Evolutionary conservation across 805 yeast genomes (phyloP).

Genomic region (Metschnikowia santaceciliae): DNA sequence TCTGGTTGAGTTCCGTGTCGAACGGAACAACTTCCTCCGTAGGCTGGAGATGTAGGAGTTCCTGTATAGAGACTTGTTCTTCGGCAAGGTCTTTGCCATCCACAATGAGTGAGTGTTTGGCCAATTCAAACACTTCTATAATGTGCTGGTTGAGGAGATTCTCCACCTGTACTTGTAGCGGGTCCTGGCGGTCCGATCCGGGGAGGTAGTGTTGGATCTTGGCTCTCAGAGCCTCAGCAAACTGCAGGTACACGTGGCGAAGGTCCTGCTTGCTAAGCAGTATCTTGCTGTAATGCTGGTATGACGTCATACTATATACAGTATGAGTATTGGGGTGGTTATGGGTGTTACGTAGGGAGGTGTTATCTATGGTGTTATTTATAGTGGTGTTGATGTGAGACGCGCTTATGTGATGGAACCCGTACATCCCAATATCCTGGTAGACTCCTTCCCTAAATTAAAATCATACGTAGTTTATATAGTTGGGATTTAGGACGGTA

Average conservation of each 20-base stretch:
- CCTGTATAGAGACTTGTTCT: slow-evolving; percentile 19
- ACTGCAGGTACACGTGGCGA: slow-evolving; percentile 42
- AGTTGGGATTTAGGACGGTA: no score
- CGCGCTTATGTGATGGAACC: background rate
- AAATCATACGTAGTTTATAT: no score
- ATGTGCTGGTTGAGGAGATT: slow-evolving; percentile 44
- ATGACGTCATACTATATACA: slow-evolving; percentile 16
- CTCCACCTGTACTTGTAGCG: slow-evolving; percentile 43
- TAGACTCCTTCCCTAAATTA: no score
- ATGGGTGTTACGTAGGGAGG: background rate
- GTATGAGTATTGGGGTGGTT: background rate
- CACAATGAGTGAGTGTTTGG: slow-evolving; percentile 51
- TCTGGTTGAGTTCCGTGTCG: slow-evolving; percentile 59
- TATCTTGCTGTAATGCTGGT: slow-evolving; percentile 36
- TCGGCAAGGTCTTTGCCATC: slow-evolving; percentile 47
- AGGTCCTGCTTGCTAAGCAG: slow-evolving; percentile 53
- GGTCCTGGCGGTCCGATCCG: slow-evolving; percentile 37
- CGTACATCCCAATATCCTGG: background rate
- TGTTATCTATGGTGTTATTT: background rate
- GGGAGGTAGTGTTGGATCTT: slow-evolving; percentile 51
- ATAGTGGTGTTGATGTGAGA: background rate
- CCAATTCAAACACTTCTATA: slow-evolving; percentile 52
- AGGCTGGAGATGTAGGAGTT: slow-evolving; percentile 26
- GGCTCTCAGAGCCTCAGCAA: slow-evolving; percentile 38
- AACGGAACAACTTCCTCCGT: slow-evolving; percentile 60